Percentiles rank a stretch among this genome's conserved stretches.
Evolutionary conservation across 805 yeast genomes (phyloP).

Genomic region (Hanseniaspora thailandica): DNA sequence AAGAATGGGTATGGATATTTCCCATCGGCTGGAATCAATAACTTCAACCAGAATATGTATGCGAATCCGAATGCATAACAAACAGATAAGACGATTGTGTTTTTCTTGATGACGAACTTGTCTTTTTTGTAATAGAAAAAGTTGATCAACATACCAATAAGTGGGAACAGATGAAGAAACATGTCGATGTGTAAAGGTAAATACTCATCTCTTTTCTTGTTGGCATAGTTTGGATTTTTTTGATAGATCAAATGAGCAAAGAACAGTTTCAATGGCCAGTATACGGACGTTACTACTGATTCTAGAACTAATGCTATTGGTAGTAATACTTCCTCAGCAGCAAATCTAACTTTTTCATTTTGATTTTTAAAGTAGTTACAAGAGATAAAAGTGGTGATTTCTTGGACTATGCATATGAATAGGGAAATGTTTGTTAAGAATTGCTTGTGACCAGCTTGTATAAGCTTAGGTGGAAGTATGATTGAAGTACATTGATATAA

Average conservation of each 20-base stretch:
- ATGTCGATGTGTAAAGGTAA: slow-evolving; percentile 44
- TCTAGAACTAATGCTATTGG: slow-evolving; percentile 50
- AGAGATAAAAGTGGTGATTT: slow-evolving; percentile 21
- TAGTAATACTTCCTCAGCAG: slow-evolving; percentile 22
- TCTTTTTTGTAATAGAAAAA: slow-evolving; percentile 42
- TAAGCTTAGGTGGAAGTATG: slow-evolving; percentile 39
- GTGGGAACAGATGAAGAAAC: slow-evolving; percentile 50
- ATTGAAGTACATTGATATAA: slow-evolving; percentile 22
- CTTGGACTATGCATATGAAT: slow-evolving; percentile 28
- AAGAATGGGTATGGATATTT: slow-evolving; percentile 59
- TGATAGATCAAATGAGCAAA: slow-evolving; percentile 39
- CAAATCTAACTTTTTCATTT: background rate
- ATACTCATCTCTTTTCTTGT: background rate
- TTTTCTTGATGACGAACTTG: slow-evolving; percentile 30
- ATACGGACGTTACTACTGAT: slow-evolving; percentile 47
- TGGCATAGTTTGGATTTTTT: slow-evolving; percentile 17
- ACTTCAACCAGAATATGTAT: slow-evolving; percentile 45
- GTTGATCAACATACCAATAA: slow-evolving; percentile 40
- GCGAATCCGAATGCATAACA: slow-evolving; percentile 32
- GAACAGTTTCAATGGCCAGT: slow-evolving; percentile 57
- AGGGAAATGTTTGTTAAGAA: slow-evolving; percentile 61
- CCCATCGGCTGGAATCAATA: slow-evolving; percentile 37
- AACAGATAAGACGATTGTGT: slow-evolving; percentile 31
- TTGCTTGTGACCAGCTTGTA: slow-evolving; percentile 55
- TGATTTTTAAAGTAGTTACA: slow-evolving; percentile 25